Percentiles rank a stretch among this genome's conserved stretches.
Evolutionary conservation across 345 rosid genomes (phyloP).

Genomic region (Acer campestre): DNA sequence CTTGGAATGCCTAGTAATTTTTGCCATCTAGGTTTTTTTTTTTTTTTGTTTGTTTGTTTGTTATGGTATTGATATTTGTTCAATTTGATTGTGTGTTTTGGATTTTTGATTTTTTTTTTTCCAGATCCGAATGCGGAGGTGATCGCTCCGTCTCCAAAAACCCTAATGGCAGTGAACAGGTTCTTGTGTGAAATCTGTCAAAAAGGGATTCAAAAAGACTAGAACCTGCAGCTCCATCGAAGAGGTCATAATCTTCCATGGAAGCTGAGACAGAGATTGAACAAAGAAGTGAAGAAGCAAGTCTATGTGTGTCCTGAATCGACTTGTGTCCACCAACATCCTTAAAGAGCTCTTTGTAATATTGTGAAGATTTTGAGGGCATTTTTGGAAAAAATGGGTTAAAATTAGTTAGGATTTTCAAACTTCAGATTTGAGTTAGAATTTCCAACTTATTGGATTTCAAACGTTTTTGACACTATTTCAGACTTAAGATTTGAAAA

Average conservation of each 20-base stretch:
- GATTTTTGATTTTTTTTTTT: background rate
- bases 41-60: background rate
- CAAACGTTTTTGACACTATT: too few species aligned
- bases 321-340: slow-evolving; percentile 88
- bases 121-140: slow-evolving; percentile 97
- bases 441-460: too few species aligned
- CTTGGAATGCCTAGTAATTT: slow-evolving; percentile 93
- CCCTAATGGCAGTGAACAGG: slow-evolving; percentile 84
- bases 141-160: slow-evolving; percentile 86
- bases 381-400: too few species aligned
- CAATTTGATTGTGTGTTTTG: slow-evolving; percentile 8
- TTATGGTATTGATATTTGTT: background rate
- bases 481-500: too few species aligned
- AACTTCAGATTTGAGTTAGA: too few species aligned
- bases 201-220: slow-evolving; percentile 96
- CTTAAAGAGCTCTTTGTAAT: slow-evolving; percentile 59
- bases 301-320: slow-evolving; percentile 90
- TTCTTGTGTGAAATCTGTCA: slow-evolving; percentile 96
- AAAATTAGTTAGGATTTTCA: too few species aligned
- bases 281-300: slow-evolving; percentile 86
- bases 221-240: slow-evolving; percentile 93
- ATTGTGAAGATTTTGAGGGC: too few species aligned
- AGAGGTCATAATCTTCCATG: slow-evolving; percentile 95
- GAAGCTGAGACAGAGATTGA: slow-evolving; percentile 87
- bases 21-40: background rate